Base-by-base conservation (phyloP, 352 stramenopile genomes). In the Globisporangium mamillatum region DNA sequence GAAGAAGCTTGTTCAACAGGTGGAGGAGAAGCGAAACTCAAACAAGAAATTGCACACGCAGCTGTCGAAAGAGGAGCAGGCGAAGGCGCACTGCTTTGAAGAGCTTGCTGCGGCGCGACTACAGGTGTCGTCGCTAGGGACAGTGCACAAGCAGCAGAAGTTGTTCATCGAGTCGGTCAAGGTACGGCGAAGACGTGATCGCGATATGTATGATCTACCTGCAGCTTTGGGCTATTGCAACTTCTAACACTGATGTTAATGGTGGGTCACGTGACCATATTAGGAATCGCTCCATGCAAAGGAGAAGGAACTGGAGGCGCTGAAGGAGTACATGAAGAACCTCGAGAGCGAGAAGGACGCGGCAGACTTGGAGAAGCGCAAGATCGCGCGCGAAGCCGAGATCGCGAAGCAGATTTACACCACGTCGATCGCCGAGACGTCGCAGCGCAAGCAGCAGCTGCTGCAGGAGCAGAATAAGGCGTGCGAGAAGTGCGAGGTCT, bases 111-210 rank as follows among this genome's bases (percentile, higher is more conserved):
- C 80, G 25, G 80, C 82, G 0, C 75, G 88, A 5, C 71, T 95
- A 10, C 86, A 94, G 63, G 84, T 91, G 1, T 89, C 84, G 36
- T 88, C 88, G 18, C 72, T 95, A 25, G 82, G 75, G 14, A 81
- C 82, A 10, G 83, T 95, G 10, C 88, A 95, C 68, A 89, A 83
- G 48, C 84, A 93, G 48, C 88, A 95, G 64, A 92, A 92, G 57
- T 63, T 77, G 14, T 80, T 82, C 18, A 81, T 93, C 32, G 79
- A 93, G 34, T 73, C 80, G 32, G 70, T 84, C 14, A 90, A 92
- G 77, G 86, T 92, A 71, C 18, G 63, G 29, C 9, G 34, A 12
- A 12, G 10, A 44, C 25, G 3, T 18, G n/a, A 20, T 60, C 25
- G 3, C 54, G n/a, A 20, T 60, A 4, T 44, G 4, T 60, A 9